phyloP scores from a whole-genome alignment of 2,329 filamentous ascomycete genomes.

The Pseudogymnoascus sp. region DNA sequence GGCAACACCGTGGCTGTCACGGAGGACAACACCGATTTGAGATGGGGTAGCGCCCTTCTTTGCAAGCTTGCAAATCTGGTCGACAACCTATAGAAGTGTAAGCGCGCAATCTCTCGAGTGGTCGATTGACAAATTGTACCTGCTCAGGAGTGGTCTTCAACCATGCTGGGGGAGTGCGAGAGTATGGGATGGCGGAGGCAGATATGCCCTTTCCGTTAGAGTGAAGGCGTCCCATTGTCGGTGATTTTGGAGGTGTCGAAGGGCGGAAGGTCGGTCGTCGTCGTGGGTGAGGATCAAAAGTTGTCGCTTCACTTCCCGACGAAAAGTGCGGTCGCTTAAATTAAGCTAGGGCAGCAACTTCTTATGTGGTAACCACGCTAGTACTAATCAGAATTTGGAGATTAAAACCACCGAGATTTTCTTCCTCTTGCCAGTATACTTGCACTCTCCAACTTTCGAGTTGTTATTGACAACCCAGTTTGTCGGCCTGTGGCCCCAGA shows the following conservation, averaged over 20 bases:
- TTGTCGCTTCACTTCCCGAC: conserved; percentile 16
- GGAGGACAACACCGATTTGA: conserved; percentile 97
- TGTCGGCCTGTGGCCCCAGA: background rate
- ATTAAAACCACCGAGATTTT: conserved; percentile 5
- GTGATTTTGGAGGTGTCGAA: conserved; percentile 25
- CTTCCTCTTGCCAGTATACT: background rate
- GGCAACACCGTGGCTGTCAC: conserved; percentile 95
- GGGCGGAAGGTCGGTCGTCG: conserved; percentile 18
- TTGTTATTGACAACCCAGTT: background rate
- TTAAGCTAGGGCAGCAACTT: conserved; percentile 8
- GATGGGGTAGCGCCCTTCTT: conserved; percentile 98
- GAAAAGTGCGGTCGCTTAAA: conserved; percentile 11
- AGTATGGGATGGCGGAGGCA: conserved; percentile 92
- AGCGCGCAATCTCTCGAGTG: background rate
- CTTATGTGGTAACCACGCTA: background rate
- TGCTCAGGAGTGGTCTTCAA: conserved; percentile 98
- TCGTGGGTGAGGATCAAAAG: conserved; percentile 21
- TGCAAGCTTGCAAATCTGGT: conserved; percentile 98
- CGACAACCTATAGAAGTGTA: conserved; percentile 53
- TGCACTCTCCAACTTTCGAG: background rate
- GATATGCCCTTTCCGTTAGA: conserved; percentile 99
- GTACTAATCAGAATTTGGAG: conserved; percentile 1
- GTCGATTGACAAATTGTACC: conserved; percentile 21
- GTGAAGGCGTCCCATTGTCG: conserved; percentile 90
- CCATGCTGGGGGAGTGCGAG: conserved; percentile 84